These are phyloP conservation scores for Magnolia sinica DNA, from an alignment of 164 flowering plant genomes.

Conservation along the genomic window DNA sequence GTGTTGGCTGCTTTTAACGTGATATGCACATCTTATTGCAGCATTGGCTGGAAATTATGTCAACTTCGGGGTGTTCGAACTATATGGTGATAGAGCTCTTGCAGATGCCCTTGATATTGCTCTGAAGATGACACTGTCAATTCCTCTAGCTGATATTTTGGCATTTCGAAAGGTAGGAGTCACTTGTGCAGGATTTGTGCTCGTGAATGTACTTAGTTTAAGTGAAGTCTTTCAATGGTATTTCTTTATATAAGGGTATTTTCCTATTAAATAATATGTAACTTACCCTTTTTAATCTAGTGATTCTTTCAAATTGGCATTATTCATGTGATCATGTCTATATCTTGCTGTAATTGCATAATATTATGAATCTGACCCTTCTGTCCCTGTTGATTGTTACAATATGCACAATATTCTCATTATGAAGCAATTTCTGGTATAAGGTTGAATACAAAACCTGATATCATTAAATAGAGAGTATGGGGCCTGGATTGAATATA, in stretches of 20 bases:
- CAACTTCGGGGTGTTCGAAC: conserved; percentile 97
- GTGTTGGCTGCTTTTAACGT: background rate
- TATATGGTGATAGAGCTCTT: conserved; percentile 97
- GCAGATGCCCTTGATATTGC: conserved; percentile 89
- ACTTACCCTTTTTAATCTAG: too few relatives aligned
- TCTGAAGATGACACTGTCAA: conserved; percentile 79
- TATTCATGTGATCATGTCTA: too few relatives aligned
- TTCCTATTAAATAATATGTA: too few relatives aligned
- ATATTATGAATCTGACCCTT: too few relatives aligned
- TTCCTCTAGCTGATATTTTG: conserved; percentile 85
- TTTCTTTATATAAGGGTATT: background rate
- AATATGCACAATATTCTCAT: too few relatives aligned
- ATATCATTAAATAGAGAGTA: too few relatives aligned
- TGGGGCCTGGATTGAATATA: too few relatives aligned
- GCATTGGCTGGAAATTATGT: conserved; percentile 95
- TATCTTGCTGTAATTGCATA: too few relatives aligned
- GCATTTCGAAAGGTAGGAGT: conserved; percentile 76
- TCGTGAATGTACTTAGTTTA: background rate
- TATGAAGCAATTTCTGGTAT: too few relatives aligned
- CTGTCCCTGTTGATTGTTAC: too few relatives aligned
- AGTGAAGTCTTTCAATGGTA: background rate
- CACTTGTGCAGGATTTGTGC: background rate
- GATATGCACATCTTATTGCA: conserved; percentile 28
- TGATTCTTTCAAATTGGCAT: too few relatives aligned
- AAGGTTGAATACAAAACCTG: too few relatives aligned